Evolutionary conservation across 306 rosid species (phyloP).

Genomic region (Citrullus amarus): DNA sequence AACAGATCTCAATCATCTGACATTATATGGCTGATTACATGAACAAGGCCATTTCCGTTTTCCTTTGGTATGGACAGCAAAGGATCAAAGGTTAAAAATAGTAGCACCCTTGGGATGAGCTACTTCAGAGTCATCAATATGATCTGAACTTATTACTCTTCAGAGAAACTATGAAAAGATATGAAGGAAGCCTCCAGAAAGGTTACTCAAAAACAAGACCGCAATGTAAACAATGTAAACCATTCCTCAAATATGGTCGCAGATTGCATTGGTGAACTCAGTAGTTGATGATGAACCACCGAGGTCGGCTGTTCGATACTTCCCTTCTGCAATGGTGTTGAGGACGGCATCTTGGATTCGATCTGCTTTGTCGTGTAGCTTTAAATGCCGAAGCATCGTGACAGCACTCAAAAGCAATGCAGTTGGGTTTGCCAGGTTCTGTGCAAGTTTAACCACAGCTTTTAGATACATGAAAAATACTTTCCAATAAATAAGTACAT

Average conservation of each 20-base stretch:
- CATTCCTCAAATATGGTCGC: constrained; percentile 57
- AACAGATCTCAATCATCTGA: constrained; percentile 11
- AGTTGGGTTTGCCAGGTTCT: constrained; percentile 97
- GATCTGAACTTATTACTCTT: constrained; percentile 34
- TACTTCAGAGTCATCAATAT: constrained; percentile 21
- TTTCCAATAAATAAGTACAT: not conserved
- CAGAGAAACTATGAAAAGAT: constrained; percentile 14
- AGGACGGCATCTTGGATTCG: constrained; percentile 75
- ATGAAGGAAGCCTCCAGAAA: constrained; percentile 15
- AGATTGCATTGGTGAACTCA: constrained; percentile 67
- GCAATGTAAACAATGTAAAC: not conserved
- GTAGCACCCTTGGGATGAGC: constrained; percentile 2
- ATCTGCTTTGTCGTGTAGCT: constrained; percentile 66
- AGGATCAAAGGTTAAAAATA: constrained; percentile 3
- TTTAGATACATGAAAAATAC: not conserved
- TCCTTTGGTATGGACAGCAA: not conserved
- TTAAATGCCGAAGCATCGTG: constrained; percentile 78
- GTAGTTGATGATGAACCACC: constrained; percentile 74
- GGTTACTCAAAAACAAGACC: constrained; percentile 18
- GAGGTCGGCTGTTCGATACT: constrained; percentile 86
- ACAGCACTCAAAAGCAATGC: constrained; percentile 85
- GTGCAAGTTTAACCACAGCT: constrained; percentile 11
- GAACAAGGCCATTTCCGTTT: not conserved
- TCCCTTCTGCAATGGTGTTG: constrained; percentile 78
- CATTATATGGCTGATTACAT: constrained; percentile 9